These are phyloP conservation scores for Leccinum sublutescens DNA, from an alignment of 768 basidiomycete genomes.

Conservation along the genomic window DNA sequence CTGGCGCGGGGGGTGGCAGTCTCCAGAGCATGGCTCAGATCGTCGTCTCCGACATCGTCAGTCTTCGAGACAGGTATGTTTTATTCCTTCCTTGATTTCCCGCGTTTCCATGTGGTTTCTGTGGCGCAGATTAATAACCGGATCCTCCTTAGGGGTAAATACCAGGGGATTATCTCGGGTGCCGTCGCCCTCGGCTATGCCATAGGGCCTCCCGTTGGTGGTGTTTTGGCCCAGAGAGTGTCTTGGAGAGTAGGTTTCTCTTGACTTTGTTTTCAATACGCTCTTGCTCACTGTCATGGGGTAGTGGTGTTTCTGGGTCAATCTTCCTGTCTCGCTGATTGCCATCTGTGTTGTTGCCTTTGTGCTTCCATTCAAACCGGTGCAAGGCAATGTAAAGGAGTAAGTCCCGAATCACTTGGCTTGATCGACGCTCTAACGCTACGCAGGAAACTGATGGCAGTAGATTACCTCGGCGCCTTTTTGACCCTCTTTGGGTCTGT, in stretches of 20 bases:
- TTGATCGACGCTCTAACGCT: not conserved
- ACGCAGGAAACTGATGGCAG: slow-evolving; percentile 55
- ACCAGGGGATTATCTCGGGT: slow-evolving; percentile 70
- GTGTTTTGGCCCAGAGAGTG: slow-evolving; percentile 58
- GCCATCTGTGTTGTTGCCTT: slow-evolving; percentile 58
- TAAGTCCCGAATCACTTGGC: slow-evolving; percentile 14
- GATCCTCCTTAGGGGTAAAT: slow-evolving; percentile 54
- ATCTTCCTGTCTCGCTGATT: slow-evolving; percentile 54
- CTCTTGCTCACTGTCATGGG: not conserved
- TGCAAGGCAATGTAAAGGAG: slow-evolving; percentile 58
- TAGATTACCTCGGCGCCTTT: slow-evolving; percentile 62
- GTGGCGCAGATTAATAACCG: not conserved
- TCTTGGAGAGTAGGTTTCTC: slow-evolving; percentile 53
- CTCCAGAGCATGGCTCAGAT: slow-evolving; percentile 71
- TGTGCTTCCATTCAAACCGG: slow-evolving; percentile 66
- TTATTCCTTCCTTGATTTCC: not conserved
- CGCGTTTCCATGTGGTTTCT: not conserved
- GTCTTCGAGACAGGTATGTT: slow-evolving; percentile 58
- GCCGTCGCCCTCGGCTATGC: slow-evolving; percentile 56
- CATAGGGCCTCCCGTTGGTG: slow-evolving; percentile 68
- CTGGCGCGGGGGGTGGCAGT: slow-evolving; percentile 70
- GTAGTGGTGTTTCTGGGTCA: slow-evolving; percentile 78
- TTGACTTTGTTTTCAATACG: not conserved
- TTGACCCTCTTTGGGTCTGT: slow-evolving; percentile 61
- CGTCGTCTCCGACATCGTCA: slow-evolving; percentile 70